phyloP scores from a whole-genome alignment of 2,329 filamentous ascomycete genomes.

The Daldinia sp. region DNA sequence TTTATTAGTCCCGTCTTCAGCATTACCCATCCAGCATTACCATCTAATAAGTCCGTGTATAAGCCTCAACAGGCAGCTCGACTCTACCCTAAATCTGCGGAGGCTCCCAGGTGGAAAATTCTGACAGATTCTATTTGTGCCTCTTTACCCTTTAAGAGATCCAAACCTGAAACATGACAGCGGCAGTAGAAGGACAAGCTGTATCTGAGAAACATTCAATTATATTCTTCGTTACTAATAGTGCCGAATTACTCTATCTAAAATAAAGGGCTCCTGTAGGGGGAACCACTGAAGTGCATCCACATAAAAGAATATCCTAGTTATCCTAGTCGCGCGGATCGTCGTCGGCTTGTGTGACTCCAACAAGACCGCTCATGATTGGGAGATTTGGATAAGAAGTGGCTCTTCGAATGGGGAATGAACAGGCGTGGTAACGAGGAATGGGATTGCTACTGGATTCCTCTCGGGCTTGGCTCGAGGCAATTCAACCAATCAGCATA shows the following conservation, averaged over 20 bases:
- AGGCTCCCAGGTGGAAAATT: background rate
- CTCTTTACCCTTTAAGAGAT: background rate
- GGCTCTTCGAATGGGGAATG: conserved; percentile 35
- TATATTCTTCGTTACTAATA: conserved; percentile 13
- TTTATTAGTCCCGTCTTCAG: background rate
- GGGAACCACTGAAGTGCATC: conserved; percentile 15
- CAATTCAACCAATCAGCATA: conserved; percentile 21
- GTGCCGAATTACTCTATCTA: background rate
- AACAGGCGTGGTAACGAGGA: conserved; percentile 34
- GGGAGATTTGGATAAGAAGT: conserved; percentile 26
- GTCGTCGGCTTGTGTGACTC: conserved; percentile 33
- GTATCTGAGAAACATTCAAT: conserved; percentile 14
- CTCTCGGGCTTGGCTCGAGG: conserved; percentile 32
- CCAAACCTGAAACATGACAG: conserved; percentile 4
- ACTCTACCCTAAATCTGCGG: background rate
- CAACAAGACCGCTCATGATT: conserved; percentile 32
- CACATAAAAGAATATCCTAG: background rate
- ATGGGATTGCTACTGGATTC: conserved; percentile 39
- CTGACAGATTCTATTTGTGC: background rate
- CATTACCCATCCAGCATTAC: background rate
- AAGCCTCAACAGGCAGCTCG: background rate
- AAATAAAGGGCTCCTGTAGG: conserved; percentile 12
- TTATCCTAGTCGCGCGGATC: conserved; percentile 31
- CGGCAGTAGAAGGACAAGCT: background rate
- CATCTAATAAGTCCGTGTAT: background rate